Percentiles rank a stretch among this genome's conserved stretches.
Conservation (phyloP, 768 basidiomycete genomes). For the Leccinum longicurvipes region DNA sequence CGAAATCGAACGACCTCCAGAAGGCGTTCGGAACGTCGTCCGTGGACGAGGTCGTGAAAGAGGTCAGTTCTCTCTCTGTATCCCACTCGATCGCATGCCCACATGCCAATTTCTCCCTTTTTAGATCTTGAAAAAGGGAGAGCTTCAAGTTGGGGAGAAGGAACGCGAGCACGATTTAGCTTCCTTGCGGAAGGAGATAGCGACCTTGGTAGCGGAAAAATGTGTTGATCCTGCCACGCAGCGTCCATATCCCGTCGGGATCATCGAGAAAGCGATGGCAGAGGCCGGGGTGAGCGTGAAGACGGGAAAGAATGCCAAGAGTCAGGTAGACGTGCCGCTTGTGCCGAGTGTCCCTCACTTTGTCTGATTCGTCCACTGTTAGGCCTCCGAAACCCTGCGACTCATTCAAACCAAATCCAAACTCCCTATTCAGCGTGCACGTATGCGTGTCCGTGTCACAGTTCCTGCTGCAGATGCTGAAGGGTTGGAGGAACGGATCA, state of each 20-base stretch:
- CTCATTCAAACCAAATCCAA: slow-evolving; percentile 75
- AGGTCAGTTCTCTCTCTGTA: slow-evolving; percentile 46
- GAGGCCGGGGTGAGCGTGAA: slow-evolving; percentile 93
- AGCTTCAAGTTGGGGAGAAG: slow-evolving; percentile 95
- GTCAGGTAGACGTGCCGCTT: slow-evolving; percentile 56
- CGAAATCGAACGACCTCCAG: slow-evolving; percentile 78
- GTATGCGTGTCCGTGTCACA: slow-evolving; percentile 86
- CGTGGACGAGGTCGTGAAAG: slow-evolving; percentile 69
- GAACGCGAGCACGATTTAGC: slow-evolving; percentile 90
- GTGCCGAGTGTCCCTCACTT: background rate
- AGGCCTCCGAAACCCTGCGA: slow-evolving; percentile 91
- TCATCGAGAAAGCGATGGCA: slow-evolving; percentile 97
- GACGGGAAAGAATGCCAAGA: slow-evolving; percentile 87
- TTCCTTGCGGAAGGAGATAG: slow-evolving; percentile 83
- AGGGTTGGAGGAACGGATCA: slow-evolving; percentile 64
- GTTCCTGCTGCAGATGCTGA: slow-evolving; percentile 68
- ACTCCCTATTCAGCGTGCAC: slow-evolving; percentile 89
- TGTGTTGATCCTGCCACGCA: slow-evolving; percentile 92
- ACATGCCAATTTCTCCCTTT: background rate
- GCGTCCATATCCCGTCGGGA: slow-evolving; percentile 86
- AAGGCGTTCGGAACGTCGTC: slow-evolving; percentile 86
- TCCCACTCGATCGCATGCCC: background rate
- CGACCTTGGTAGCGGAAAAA: slow-evolving; percentile 91
- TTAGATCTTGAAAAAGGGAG: slow-evolving; percentile 93
- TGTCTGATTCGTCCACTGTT: background rate